Conservation (phyloP, 331 rosid genomes). For the Prunus yedoensis region DNA sequence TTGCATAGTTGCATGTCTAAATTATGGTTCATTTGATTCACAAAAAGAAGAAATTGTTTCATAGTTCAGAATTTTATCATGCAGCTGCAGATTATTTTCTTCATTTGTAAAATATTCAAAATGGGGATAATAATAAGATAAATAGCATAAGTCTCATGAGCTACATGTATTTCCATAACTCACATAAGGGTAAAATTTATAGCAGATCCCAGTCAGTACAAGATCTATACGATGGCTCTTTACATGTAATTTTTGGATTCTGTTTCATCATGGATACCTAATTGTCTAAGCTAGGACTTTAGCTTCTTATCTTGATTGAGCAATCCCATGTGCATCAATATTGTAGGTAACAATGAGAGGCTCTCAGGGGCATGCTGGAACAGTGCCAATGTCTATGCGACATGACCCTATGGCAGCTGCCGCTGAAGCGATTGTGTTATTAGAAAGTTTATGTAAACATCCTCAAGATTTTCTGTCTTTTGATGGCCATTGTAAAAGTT, state of each 20-base stretch:
- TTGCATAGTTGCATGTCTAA: conserved; percentile 1
- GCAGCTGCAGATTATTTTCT: too few species aligned
- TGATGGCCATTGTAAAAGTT: conserved; percentile 65
- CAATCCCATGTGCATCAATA: conserved; percentile 7
- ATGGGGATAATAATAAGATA: neutral
- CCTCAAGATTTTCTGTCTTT: conserved; percentile 66
- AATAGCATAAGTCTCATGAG: neutral
- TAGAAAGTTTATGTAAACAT: conserved; percentile 80
- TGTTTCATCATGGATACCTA: neutral
- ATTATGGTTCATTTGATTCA: neutral
- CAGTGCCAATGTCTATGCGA: conserved; percentile 97
- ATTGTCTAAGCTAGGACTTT: neutral
- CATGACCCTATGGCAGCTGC: conserved; percentile 89
- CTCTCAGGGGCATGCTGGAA: conserved; percentile 97
- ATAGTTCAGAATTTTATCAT: neutral
- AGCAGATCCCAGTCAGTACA: neutral
- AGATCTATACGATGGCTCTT: neutral
- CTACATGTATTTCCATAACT: neutral
- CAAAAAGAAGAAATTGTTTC: neutral
- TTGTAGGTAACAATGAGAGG: conserved; percentile 89
- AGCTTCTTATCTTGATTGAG: neutral
- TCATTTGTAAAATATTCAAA: too few species aligned
- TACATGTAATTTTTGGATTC: neutral
- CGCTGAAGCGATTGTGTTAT: conserved; percentile 67
- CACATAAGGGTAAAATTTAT: neutral